Base-by-base conservation (phyloP, 805 yeast species). In the Metschnikowia colocasiae region DNA sequence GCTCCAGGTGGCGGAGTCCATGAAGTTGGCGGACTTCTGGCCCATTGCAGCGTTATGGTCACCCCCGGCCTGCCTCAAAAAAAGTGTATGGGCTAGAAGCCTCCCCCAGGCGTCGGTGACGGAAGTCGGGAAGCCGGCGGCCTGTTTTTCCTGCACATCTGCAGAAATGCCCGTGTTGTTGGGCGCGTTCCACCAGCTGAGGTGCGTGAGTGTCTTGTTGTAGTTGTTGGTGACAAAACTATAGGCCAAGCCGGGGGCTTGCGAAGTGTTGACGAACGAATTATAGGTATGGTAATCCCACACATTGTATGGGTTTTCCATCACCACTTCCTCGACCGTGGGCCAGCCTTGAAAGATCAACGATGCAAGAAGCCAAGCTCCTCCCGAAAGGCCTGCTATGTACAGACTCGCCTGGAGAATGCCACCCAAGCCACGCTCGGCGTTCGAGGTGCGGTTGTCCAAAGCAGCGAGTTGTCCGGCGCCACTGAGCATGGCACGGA, bases 31-130 rank as follows among this genome's bases (percentile, higher is more conserved):
- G 7, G 48, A 33, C 15, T 22, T 40, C 7, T 5, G 12, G 12
- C 13, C 9, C 22, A 31, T 4, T 6, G n/a, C 43, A 8, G 27
- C 6, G 12, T 13, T 18, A 6, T 29, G 29, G 4, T 20, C 26
- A 15, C 43, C 43, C 10, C 13, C 16, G 2, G 22, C 22, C 1
- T 61, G 64, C 35, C 52, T 46, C 7, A 64, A 56, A 39, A 64
- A 81, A 52, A 88, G 79, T 65, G 85, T 89, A 55, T 83, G 78
- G 2, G 94, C 78, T 43, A 89, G 68, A 2, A 82, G 82, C 53
- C 91, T 74, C 4, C 89, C 90, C 95, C 94, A 87, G 47, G 80
- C 77, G 62, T 87, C 96, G 2, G 92, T 83, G 26, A 87, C 55
- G 6, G 86, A 71, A n/a, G 81, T 69, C 16, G 75, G 71, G 61